Evolutionary conservation across 805 yeast species (phyloP), one percentile per base, ranked within the genome.

Genomic region (Monosporozyma aerobia): DNA sequence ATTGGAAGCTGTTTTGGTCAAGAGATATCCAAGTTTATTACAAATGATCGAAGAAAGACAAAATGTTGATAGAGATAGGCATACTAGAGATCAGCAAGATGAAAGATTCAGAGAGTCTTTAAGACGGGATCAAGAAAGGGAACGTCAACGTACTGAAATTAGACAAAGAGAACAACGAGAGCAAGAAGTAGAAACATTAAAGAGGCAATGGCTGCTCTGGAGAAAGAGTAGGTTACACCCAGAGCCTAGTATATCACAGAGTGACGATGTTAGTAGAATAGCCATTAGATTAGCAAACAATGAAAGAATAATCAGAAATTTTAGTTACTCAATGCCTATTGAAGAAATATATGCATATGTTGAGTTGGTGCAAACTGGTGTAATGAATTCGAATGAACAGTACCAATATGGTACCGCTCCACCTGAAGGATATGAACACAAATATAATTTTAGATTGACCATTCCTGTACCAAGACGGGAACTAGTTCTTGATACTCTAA

Each of bases 311-410:
- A 71, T 77, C 7, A 65, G 79, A 58, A 63, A 76, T 62, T 73
- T 88, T 54, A 63, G 71, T 45, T 74, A 77, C 13, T 63, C 70
- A 29, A 70, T 73, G 13, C 61, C 75, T 0, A 67, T 88, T 1
- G 82, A 79, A 52, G 90, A 86, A 51, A 69, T 92, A 13, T 85
- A 83, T 63, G 85, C 90, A 9, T 83, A 74, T 61, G 85, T 83
- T 16, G 95, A 87, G 57, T 70, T 84, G 56, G 59, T 67, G 29
- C 65, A 63, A 43, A 60, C 59, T 33, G 68, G 68, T 4, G 33
- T 69, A n/a, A 29, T 69, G 13, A 56, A 53, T 27, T 51, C 59
- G 2, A 51, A 63, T 22, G 56, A 54, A 44, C 43, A 23, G 2
- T 55, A 63, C 19, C 55, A 58, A 13, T 54, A 51, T 2, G 55